Percentiles rank a stretch among this genome's conserved stretches.
These are phyloP conservation scores for Metschnikowia noctiluminum DNA, from an alignment of 805 yeast genomes.

Conservation along the genomic window DNA sequence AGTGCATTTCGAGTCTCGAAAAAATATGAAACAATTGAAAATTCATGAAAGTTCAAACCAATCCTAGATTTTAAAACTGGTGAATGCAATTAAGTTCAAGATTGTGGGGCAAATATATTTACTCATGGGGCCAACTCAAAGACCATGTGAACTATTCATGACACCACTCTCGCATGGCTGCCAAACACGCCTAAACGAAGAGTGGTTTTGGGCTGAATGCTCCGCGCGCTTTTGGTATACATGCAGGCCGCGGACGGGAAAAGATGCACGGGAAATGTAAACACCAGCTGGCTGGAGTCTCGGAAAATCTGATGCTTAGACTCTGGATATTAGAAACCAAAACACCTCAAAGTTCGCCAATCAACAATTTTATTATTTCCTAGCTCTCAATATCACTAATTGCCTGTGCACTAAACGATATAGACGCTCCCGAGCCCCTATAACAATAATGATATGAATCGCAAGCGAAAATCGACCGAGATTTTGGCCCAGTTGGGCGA, in stretches of 20 bases:
- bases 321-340: not conserved
- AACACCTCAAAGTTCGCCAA: no score
- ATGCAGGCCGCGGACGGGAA: not conserved
- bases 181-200: not conserved
- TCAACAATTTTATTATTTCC: not conserved
- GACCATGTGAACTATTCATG: no score
- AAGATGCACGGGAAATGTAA: slow-evolving; percentile 4
- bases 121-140: no score
- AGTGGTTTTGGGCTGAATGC: not conserved
- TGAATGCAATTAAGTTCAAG: no score
- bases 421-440: not conserved
- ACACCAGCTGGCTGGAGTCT: slow-evolving; percentile 3
- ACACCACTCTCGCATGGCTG: no score
- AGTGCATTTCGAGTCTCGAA: no score
- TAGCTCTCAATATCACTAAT: not conserved
- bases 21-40: no score
- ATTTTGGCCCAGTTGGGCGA: slow-evolving; percentile 28
- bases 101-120: no score
- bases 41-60: no score
- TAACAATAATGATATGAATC: slow-evolving; percentile 15
- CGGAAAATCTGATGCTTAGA: not conserved
- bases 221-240: not conserved
- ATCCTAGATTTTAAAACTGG: no score
- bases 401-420: not conserved
- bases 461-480: slow-evolving; percentile 15